A percentile compares a stretch with the other conserved stretches of the same genome.
phyloP scores from a whole-genome alignment of 345 rosid genomes.

The Streptanthus diversifolius region DNA sequence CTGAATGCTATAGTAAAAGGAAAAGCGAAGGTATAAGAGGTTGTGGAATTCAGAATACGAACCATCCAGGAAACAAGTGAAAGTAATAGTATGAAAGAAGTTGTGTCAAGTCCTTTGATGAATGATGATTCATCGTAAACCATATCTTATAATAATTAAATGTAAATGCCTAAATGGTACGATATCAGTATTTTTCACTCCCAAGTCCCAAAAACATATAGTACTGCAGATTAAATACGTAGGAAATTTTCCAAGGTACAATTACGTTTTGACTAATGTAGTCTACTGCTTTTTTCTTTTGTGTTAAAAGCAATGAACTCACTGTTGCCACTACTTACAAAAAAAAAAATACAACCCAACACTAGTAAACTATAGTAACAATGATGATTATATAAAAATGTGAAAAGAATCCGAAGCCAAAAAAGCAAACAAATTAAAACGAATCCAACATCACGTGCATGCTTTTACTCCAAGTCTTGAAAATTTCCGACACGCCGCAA shows the following conservation, averaged over 20 bases:
- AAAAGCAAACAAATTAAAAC: not conserved
- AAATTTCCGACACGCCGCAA: slow-evolving; percentile 25
- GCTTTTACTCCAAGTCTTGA: slow-evolving; percentile 14
- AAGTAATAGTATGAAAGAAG: not conserved
- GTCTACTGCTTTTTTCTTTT: not conserved
- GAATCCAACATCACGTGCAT: slow-evolving; percentile 26
- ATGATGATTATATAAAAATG: not conserved
- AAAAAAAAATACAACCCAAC: not conserved
- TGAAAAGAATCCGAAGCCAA: slow-evolving; percentile 10
- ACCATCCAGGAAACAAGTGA: not conserved
- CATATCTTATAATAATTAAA: not conserved
- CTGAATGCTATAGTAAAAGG: not conserved
- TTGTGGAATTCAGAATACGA: not conserved
- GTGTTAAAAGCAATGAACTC: not conserved
- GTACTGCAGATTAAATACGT: not conserved
- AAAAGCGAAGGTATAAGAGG: slow-evolving; percentile 6
- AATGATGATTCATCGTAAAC: not conserved
- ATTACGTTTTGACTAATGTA: not conserved
- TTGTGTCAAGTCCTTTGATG: slow-evolving; percentile 1
- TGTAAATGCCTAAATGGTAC: not conserved
- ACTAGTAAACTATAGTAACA: not conserved
- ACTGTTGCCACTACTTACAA: not conserved
- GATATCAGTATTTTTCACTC: not conserved
- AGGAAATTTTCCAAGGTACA: not conserved
- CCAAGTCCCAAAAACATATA: not conserved